Conservation (phyloP, 495 filamentous ascomycete species). For the Usnea hakonensis region DNA sequence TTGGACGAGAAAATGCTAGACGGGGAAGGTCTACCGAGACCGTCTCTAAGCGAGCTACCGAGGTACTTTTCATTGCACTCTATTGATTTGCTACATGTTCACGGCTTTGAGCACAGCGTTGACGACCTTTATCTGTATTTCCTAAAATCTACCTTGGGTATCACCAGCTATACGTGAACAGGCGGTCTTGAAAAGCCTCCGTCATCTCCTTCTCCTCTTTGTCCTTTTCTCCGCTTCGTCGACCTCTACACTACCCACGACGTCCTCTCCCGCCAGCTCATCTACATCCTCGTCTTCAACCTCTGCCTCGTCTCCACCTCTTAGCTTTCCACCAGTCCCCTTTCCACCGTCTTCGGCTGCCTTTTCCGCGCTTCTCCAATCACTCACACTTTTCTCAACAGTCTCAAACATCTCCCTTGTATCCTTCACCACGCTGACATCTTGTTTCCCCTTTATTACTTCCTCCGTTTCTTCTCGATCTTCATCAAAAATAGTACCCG, state of each 20-base stretch:
- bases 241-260: slow-evolving; percentile 20
- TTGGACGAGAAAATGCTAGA: neutral
- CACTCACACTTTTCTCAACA: slow-evolving; percentile 54
- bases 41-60: neutral
- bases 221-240: slow-evolving; percentile 2
- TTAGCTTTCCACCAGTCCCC: neutral
- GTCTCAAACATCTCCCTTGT: slow-evolving; percentile 75
- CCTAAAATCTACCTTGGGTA: neutral
- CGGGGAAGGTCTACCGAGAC: neutral
- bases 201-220: slow-evolving; percentile 9
- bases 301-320: slow-evolving; percentile 19
- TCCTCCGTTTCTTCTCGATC: slow-evolving; percentile 36
- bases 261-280: slow-evolving; percentile 25
- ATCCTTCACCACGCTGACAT: slow-evolving; percentile 75
- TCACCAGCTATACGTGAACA: neutral
- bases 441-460: slow-evolving; percentile 50
- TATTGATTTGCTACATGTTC: neutral
- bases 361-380: slow-evolving; percentile 53
- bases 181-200: neutral
- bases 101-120: neutral
- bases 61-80: neutral
- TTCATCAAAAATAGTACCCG: slow-evolving; percentile 21
- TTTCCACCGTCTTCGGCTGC: slow-evolving; percentile 25
- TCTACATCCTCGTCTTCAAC: slow-evolving; percentile 27
- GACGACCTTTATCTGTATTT: neutral